Conservation (phyloP, 1,139 yeast species). For the Hanseniaspora sp. region DNA sequence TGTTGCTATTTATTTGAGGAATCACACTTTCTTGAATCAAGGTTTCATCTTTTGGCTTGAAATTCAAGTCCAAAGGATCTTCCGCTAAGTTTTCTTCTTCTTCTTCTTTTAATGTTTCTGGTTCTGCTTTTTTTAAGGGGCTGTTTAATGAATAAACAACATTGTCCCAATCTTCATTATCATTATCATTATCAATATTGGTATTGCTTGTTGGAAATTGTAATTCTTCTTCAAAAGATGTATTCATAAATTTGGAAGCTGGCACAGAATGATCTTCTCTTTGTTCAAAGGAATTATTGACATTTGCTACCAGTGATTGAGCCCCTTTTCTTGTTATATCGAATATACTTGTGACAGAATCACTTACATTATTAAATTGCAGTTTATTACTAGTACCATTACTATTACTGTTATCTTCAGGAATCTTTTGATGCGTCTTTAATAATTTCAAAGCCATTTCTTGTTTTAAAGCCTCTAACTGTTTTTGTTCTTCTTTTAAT, state of each 20-base stretch:
- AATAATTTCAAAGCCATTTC: constrained; percentile 15
- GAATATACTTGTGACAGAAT: constrained; percentile 1
- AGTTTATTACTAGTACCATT: not conserved
- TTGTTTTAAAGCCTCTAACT: constrained; percentile 25
- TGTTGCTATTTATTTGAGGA: not conserved
- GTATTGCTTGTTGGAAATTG: not conserved
- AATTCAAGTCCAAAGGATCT: constrained; percentile 1
- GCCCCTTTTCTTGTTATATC: constrained; percentile 2
- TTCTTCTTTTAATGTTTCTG: not conserved
- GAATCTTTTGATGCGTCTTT: constrained; percentile 4
- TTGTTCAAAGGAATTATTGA: not conserved
- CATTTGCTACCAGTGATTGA: constrained; percentile 1
- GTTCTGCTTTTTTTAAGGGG: constrained; percentile 1
- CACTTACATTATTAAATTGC: not conserved
- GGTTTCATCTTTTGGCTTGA: not conserved
- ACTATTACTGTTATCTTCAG: not conserved
- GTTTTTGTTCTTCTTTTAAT: constrained; percentile 21
- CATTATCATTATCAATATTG: constrained; percentile 15
- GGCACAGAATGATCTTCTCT: not conserved
- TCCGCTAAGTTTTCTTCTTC: not conserved
- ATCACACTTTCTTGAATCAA: not conserved
- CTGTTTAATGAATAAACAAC: constrained; percentile 14
- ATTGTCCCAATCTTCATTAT: constrained; percentile 19
- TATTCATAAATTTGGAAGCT: constrained; percentile 1
- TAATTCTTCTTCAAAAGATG: constrained; percentile 6